Conservation (phyloP, 2,329 filamentous ascomycete genomes). For the Ceratocystis colombiana region DNA sequence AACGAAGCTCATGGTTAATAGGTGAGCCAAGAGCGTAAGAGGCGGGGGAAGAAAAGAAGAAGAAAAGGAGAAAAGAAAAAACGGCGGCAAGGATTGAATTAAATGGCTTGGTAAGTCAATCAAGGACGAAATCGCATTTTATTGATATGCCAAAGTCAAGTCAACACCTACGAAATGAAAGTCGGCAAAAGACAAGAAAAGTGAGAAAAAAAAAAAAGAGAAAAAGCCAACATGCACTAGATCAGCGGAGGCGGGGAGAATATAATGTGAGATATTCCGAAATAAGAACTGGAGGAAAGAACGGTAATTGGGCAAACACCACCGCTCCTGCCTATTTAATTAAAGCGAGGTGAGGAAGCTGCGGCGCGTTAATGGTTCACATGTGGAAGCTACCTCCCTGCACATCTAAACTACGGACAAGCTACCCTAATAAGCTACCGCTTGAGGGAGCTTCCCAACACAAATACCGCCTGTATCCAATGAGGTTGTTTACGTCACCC, state of each 20-base stretch:
- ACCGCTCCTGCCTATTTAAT: no score
- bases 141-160: not conserved
- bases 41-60: not conserved
- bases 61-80: not conserved
- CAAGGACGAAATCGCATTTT: not conserved
- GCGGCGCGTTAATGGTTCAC: no score
- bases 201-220: constrained; percentile 5
- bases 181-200: not conserved
- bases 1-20: constrained; percentile 31
- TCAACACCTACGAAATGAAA: not conserved
- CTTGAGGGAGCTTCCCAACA: no score
- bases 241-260: not conserved
- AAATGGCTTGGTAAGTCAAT: not conserved
- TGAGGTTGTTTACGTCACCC: no score
- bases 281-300: not conserved
- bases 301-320: no score
- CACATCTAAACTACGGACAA: no score
- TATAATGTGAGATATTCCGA: not conserved
- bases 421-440: no score
- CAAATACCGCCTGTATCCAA: no score
- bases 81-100: not conserved
- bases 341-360: no score
- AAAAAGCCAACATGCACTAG: not conserved
- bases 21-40: constrained; percentile 7
- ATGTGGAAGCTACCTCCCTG: no score